Base-by-base conservation (phyloP, 73 alveolate species). In the Paraurostyla sp. region DNA sequence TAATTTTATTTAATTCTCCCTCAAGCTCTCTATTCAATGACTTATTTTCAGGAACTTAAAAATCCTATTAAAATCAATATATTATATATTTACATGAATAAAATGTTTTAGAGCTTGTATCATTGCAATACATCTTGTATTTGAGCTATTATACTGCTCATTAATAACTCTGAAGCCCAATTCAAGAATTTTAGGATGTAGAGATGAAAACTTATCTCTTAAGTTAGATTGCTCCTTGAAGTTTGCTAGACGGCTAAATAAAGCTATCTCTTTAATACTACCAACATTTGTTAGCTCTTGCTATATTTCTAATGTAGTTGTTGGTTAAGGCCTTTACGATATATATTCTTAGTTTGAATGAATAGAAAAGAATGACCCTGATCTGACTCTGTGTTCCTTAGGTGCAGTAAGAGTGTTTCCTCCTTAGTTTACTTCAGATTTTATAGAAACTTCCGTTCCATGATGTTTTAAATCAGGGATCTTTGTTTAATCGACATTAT, bases 41-140 rank as follows among this genome's bases (percentile, higher is more conserved):
- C 32, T 41, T 41, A 43, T 29, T 81, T 25, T 57, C 30, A 20
- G 83, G 73, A 52, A 40, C 68, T 2, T 15, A 0, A 38, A 33
- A 81, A 59, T 59, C 91, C 80, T 62, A 46, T 46, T 18, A 46
- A 46, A 35, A 7, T 16, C 80, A 27, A 62, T 22, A 62, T n/a
- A 9, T 7, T 7, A 9, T 11, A n/a, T 9, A 62, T 15, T 11
- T 62, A 62, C 80, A 15, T 18, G 29, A 36, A 81, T 60, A 43
- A 50, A 81, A 2, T 81, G 56, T 29, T 81, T 81, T 20, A 81
- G 29, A 29, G 91, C 63, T 35, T 49, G 49, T 7, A 81, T 32
- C 83, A 81, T 81, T 7, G 83, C 91, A 27, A 81, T 58, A 46
- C 91, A 81, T 32, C 91, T 32, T 0, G 82, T 22, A 60, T 81